Percentiles rank a stretch among this genome's conserved stretches.
phyloP scores from a whole-genome alignment of 164 flowering plant species.

The Kalanchoe fedtschenkoi region DNA sequence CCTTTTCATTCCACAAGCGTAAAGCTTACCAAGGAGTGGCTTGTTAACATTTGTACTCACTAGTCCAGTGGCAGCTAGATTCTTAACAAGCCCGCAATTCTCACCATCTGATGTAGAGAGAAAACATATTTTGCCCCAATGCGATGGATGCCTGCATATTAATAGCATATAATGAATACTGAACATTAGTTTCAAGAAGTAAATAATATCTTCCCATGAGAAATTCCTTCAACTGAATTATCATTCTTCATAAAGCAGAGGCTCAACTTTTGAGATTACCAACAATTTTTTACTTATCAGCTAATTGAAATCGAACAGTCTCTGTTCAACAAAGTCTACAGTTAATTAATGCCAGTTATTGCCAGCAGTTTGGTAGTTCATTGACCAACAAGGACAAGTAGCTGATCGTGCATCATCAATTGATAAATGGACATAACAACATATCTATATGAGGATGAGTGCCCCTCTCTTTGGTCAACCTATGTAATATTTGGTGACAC shows the following conservation, averaged over 20 bases:
- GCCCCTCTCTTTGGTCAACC: no score
- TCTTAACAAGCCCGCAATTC: conserved; percentile 95
- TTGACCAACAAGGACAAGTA: not conserved
- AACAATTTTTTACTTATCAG: not conserved
- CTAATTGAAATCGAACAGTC: not conserved
- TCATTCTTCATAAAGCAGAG: no score
- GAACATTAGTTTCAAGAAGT: not conserved
- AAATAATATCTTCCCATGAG: not conserved
- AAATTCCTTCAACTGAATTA: not conserved
- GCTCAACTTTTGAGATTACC: not conserved
- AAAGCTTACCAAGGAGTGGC: conserved; percentile 31
- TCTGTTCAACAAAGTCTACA: no score
- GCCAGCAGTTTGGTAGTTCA: not conserved
- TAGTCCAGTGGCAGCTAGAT: conserved; percentile 69
- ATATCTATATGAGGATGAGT: not conserved
- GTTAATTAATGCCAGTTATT: no score
- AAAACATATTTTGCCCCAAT: conserved; percentile 87
- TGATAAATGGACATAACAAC: not conserved
- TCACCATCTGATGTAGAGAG: conserved; percentile 93
- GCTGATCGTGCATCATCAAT: not conserved
- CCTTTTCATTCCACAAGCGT: conserved; percentile 53
- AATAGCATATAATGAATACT: not conserved
- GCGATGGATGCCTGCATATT: conserved; percentile 78
- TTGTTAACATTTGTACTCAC: conserved; percentile 46
- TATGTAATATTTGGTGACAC: no score